Conservation (phyloP, 345 rosid genomes). For the Lepidium aucheri region DNA sequence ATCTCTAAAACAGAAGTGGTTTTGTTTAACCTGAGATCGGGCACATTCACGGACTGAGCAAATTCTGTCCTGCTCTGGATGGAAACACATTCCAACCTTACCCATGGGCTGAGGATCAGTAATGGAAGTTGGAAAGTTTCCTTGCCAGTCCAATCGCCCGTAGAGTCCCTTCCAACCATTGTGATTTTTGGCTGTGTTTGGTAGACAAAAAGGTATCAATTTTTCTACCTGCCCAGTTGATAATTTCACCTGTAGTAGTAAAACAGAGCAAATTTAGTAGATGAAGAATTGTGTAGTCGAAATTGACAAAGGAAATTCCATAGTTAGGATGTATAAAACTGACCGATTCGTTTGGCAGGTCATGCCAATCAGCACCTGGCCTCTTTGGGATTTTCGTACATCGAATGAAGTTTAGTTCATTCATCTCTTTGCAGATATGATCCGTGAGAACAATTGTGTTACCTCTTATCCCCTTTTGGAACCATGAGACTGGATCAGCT, state of each 20-base stretch:
- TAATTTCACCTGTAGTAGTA: constrained; percentile 42
- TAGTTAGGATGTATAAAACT: background rate
- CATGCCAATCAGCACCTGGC: constrained; percentile 94
- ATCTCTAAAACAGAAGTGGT: background rate
- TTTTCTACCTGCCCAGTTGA: constrained; percentile 57
- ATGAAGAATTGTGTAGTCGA: background rate
- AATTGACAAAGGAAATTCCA: background rate
- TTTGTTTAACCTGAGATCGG: constrained; percentile 61
- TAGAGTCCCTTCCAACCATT: constrained; percentile 87
- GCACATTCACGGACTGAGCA: constrained; percentile 86
- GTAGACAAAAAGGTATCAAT: constrained; percentile 73
- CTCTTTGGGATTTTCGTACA: constrained; percentile 69
- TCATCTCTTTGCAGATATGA: constrained; percentile 80
- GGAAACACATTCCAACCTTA: constrained; percentile 92
- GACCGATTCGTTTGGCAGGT: constrained; percentile 73
- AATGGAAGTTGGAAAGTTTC: constrained; percentile 82
- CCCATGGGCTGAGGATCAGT: constrained; percentile 96
- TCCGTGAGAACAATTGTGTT: constrained; percentile 42
- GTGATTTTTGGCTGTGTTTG: constrained; percentile 67
- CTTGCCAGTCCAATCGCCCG: constrained; percentile 92
- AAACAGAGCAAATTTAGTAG: background rate
- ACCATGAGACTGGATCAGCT: constrained; percentile 66
- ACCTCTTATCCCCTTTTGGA: constrained; percentile 66
- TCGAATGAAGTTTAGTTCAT: constrained; percentile 61
- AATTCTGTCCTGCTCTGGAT: constrained; percentile 85